Percentiles rank a stretch among this genome's conserved stretches.
Evolutionary conservation across 2,329 filamentous ascomycete species (phyloP).

Genomic region (Penicillium sp.): DNA sequence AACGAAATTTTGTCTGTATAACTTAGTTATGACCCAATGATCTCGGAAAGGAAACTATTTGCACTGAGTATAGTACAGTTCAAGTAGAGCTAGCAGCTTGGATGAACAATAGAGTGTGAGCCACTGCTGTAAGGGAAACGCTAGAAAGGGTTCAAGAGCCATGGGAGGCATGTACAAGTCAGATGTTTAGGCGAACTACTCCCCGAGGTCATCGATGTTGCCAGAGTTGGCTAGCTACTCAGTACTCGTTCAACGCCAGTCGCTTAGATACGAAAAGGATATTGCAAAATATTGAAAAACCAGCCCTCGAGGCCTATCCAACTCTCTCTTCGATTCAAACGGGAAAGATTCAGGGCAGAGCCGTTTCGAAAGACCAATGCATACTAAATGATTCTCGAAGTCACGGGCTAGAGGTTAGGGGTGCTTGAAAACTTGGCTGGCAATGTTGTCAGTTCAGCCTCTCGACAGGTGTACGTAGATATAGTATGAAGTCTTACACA

Average conservation of each 20-base stretch:
- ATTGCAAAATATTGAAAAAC: no score
- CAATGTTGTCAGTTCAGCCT: neutral
- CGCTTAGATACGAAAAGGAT: no score
- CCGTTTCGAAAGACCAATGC: no score
- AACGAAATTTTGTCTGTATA: constrained; percentile 3
- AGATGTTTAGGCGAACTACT: neutral
- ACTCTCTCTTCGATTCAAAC: no score
- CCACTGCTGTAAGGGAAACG: neutral
- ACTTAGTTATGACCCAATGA: neutral
- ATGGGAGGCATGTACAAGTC: neutral
- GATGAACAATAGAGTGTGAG: neutral
- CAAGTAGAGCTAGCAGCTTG: no score
- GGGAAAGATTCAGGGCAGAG: no score
- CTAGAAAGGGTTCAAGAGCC: neutral
- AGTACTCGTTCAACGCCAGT: no score
- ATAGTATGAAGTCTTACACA: neutral
- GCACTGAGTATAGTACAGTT: neutral
- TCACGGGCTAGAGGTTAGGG: neutral
- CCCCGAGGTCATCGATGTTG: no score
- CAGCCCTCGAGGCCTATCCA: no score
- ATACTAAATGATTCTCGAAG: no score
- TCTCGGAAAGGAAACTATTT: neutral
- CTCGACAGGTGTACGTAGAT: neutral
- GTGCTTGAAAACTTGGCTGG: neutral
- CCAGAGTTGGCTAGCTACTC: no score